Conservation (phyloP, 2,329 filamentous ascomycete species). For the Talaromyces piceae region DNA sequence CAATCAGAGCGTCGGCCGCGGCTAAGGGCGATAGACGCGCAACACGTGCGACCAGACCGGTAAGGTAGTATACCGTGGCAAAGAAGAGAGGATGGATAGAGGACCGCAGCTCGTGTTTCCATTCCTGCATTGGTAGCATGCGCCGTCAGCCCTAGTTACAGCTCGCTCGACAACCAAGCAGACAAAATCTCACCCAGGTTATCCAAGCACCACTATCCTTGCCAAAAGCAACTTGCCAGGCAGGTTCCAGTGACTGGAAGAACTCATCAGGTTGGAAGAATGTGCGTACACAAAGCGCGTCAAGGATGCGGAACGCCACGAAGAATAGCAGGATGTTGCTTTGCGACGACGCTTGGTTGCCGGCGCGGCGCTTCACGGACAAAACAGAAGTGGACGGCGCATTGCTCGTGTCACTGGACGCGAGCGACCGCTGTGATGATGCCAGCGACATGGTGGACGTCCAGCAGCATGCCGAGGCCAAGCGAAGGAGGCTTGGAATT, state of each 20-base stretch:
- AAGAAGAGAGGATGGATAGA: constrained; percentile 89
- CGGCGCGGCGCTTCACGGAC: constrained; percentile 5
- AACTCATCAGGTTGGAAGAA: constrained; percentile 99
- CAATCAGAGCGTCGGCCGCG: constrained; percentile 61
- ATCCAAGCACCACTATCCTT: constrained; percentile 73
- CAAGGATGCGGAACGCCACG: constrained; percentile 67
- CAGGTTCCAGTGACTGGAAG: constrained; percentile 91
- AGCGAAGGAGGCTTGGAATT: constrained; percentile 3
- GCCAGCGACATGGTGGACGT: constrained; percentile 12
- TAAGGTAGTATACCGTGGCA: constrained; percentile 61
- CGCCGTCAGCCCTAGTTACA: constrained; percentile 11
- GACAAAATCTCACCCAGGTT: constrained; percentile 67
- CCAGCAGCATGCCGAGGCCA: constrained; percentile 11
- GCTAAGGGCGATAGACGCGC: constrained; percentile 47
- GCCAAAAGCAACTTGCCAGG: constrained; percentile 84
- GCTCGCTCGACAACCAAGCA: neutral
- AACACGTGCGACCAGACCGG: constrained; percentile 36
- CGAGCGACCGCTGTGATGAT: constrained; percentile 13
- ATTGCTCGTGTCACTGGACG: constrained; percentile 8
- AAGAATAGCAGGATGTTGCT: constrained; percentile 34
- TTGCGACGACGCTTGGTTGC: constrained; percentile 6
- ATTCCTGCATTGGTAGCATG: constrained; percentile 72
- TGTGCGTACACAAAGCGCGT: constrained; percentile 69
- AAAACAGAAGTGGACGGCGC: constrained; percentile 2
- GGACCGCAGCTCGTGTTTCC: constrained; percentile 77